Evolutionary conservation across 306 rosid genomes (phyloP), one percentile per base, ranked within the genome.

Genomic region (Trifolium dubium): DNA sequence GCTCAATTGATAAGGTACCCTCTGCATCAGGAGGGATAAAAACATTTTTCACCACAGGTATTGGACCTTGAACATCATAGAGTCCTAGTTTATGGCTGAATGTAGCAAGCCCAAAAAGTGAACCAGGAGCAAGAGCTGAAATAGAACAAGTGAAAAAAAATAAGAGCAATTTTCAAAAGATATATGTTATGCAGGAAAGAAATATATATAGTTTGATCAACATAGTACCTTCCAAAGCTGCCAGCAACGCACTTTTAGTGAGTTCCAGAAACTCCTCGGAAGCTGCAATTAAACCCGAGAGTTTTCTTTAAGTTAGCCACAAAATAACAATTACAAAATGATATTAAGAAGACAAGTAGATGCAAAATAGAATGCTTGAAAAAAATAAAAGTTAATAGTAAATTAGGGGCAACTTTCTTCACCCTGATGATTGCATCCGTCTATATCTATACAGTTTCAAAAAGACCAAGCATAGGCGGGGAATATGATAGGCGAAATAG

Each of bases 231-330:
- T 91, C 96, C 83, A 94, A 72, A 79, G 98, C 92, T 71, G 98
- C 98, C 84, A 94, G 86, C 86, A 91, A 84, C 41, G 97, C 92
- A 71, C 98, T 94, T 86, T 94, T 94, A 44, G 88, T 84, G 68
- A 91, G 98, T 77, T 94, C 98, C 83, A 94, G 76, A 83, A 94
- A 94, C 76, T 94, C 98, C 76, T 94, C 97, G 2, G 98, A 94
- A 75, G 98, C 98, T 94, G 96, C 89, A 87, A 54, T 60, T 47
- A 39, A 78, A 83, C 80, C 69, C 34, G 61, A 34, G 43, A 34
- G 50, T 41, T 61, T 75, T 77, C 19, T 28, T 77, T 73, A 14
- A 31, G 65, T 60, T 60, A 14, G 70, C 63, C 75, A 67, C 8
- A 67, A 40, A 54, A 17, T 9, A 8, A 76, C 70, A 56, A 66